Evolutionary conservation across 2,329 filamentous ascomycete species (phyloP).

Genomic region (Penicillium digitatum): DNA sequence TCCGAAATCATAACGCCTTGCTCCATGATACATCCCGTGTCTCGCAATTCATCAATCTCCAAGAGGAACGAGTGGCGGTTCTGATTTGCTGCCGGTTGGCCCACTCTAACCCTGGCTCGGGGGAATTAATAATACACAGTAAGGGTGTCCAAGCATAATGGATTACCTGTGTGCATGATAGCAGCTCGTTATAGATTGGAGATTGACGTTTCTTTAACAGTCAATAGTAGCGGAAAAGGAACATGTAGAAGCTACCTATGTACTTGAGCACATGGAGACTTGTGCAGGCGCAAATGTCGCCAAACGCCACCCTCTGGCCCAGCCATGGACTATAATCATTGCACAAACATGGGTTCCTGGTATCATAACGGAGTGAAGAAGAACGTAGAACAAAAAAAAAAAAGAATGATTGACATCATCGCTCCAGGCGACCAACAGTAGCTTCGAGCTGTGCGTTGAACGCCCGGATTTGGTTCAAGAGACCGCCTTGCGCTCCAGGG

Average conservation of each 20-base stretch:
- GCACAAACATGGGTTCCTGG: not conserved
- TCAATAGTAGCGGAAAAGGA: not conserved
- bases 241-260: not conserved
- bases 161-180: not conserved
- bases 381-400: not conserved
- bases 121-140: not conserved
- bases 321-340: not conserved
- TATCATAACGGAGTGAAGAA: conserved; percentile 4
- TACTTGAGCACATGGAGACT: not conserved
- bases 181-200: not conserved
- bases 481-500: conserved; percentile 39
- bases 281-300: not conserved
- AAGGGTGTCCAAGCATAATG: not conserved
- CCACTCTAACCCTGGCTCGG: not conserved
- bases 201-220: not conserved
- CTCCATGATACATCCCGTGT: not conserved
- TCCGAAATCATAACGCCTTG: not conserved
- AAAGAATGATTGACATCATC: conserved; percentile 12
- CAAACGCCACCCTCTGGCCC: conserved; percentile 1
- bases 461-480: conserved; percentile 39
- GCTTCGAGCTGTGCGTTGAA: conserved; percentile 45
- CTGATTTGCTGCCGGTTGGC: not conserved
- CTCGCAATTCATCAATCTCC: not conserved
- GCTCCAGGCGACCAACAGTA: conserved; percentile 29
- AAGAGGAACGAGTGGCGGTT: not conserved